Conservation (phyloP, 2,329 filamentous ascomycete genomes). For the Pseudopithomyces chartarum region DNA sequence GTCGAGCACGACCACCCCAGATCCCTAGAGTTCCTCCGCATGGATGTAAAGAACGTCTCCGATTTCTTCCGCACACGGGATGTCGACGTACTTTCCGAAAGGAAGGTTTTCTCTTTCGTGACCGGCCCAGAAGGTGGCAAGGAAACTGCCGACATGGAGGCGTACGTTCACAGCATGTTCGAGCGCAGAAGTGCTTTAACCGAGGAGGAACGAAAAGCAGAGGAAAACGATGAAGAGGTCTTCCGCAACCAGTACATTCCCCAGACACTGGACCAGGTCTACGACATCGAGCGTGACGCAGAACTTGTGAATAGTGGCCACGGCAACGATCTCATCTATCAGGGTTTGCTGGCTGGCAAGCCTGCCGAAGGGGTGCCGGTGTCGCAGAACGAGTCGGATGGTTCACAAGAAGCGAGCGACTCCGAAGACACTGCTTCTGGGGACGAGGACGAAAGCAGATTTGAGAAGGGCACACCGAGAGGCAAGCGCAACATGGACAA, state of each 20-base stretch:
- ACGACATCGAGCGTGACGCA: constrained; percentile 91
- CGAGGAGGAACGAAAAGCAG: constrained; percentile 58
- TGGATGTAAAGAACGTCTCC: constrained; percentile 97
- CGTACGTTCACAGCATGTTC: constrained; percentile 70
- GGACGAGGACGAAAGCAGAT: constrained; percentile 38
- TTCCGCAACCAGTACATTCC: constrained; percentile 97
- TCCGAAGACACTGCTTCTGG: constrained; percentile 14
- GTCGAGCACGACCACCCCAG: constrained; percentile 96
- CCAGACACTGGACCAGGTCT: constrained; percentile 92
- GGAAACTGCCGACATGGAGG: constrained; percentile 65
- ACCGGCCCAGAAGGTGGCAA: constrained; percentile 64
- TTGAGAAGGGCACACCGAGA: constrained; percentile 40
- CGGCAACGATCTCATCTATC: constrained; percentile 80
- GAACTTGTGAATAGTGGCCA: constrained; percentile 75
- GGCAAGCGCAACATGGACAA: constrained; percentile 78
- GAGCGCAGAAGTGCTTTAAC: constrained; percentile 56
- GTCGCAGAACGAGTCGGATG: constrained; percentile 53
- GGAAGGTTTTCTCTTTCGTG: constrained; percentile 83
- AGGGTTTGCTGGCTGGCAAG: constrained; percentile 77
- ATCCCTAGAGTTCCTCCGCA: constrained; percentile 89
- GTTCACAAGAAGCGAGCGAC: constrained; percentile 36
- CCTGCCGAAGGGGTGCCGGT: constrained; percentile 39
- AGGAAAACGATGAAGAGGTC: constrained; percentile 84
- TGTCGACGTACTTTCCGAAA: constrained; percentile 80
- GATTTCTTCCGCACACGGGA: constrained; percentile 90